Percentiles rank a stretch among this genome's conserved stretches.
phyloP scores from a whole-genome alignment of 2,329 filamentous ascomycete genomes.

The Trichoderma sp. region DNA sequence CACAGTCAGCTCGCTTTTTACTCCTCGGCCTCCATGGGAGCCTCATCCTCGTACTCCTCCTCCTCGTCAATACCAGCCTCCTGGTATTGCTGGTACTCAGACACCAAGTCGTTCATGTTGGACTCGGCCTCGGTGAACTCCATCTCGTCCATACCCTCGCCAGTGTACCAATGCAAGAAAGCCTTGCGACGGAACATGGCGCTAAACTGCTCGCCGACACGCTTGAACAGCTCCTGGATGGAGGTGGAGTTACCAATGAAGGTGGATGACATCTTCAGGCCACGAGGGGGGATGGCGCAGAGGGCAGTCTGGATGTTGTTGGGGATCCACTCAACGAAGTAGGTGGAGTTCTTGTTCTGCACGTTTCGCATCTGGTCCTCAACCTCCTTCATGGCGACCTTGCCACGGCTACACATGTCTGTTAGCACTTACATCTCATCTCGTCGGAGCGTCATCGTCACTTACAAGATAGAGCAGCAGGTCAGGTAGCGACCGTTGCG shows the following conservation, averaged over 20 bases:
- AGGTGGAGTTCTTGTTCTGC: slow-evolving; percentile 99
- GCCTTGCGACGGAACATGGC: slow-evolving; percentile 99
- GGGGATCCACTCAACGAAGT: slow-evolving; percentile 99
- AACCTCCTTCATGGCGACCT: slow-evolving; percentile 99
- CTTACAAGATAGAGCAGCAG: slow-evolving; percentile 96
- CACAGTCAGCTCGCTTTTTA: slow-evolving; percentile 15
- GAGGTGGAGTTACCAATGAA: slow-evolving; percentile 99
- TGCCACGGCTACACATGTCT: slow-evolving; percentile 70
- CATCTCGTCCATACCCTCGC: slow-evolving; percentile 99
- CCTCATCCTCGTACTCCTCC: slow-evolving; percentile 91
- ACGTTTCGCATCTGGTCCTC: slow-evolving; percentile 99
- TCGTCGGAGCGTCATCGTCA: slow-evolving; percentile 28
- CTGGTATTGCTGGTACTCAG: slow-evolving; percentile 99
- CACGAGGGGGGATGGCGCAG: slow-evolving; percentile 96
- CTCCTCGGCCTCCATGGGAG: slow-evolving; percentile 44
- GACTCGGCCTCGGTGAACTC: slow-evolving; percentile 99
- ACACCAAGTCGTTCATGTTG: slow-evolving; percentile 99
- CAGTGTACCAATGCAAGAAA: slow-evolving; percentile 99
- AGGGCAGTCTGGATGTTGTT: slow-evolving; percentile 99
- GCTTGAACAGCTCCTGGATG: slow-evolving; percentile 99
- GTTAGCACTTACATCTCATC: slow-evolving; percentile 21
- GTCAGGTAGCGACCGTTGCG: slow-evolving; percentile 99
- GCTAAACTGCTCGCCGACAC: slow-evolving; percentile 98
- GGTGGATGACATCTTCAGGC: slow-evolving; percentile 98
- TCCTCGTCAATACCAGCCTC: slow-evolving; percentile 96